phyloP scores from a whole-genome alignment of 23 red algal species.

The Agarophyton chilense region DNA sequence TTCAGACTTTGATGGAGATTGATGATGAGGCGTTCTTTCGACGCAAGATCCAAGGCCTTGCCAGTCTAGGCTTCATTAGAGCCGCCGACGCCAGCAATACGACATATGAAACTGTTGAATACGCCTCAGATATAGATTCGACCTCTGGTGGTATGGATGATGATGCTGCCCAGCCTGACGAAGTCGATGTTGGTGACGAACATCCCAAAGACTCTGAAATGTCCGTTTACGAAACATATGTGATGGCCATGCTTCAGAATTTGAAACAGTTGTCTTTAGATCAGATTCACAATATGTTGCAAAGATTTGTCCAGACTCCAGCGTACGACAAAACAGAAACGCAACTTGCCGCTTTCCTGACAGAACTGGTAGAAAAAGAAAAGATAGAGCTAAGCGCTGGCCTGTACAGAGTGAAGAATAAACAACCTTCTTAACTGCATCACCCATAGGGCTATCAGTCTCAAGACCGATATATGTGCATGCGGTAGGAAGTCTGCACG shows the following conservation, averaged over 20 bases:
- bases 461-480: no score
- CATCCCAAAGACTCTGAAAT: slow-evolving; percentile 38
- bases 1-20: slow-evolving; percentile 15
- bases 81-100: slow-evolving; percentile 26
- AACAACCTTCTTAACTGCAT: background rate
- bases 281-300: slow-evolving; percentile 69
- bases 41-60: slow-evolving; percentile 35
- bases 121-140: slow-evolving; percentile 28
- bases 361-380: slow-evolving; percentile 37
- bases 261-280: slow-evolving; percentile 70
- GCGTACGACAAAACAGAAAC: slow-evolving; percentile 61
- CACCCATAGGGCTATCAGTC: no score
- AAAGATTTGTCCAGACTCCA: slow-evolving; percentile 53
- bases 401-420: slow-evolving; percentile 54
- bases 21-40: slow-evolving; percentile 34
- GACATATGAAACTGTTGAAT: slow-evolving; percentile 59
- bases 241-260: slow-evolving; percentile 77
- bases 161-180: slow-evolving; percentile 1
- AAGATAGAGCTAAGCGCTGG: slow-evolving; percentile 63
- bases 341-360: slow-evolving; percentile 60
- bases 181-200: slow-evolving; percentile 34
- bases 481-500: no score
- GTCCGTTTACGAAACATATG: slow-evolving; percentile 67
- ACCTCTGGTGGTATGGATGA: slow-evolving; percentile 42
- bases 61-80: slow-evolving; percentile 31